Evolutionary conservation across 1,284 basidiomycete species (phyloP).

Genomic region (Agaricales sp.): DNA sequence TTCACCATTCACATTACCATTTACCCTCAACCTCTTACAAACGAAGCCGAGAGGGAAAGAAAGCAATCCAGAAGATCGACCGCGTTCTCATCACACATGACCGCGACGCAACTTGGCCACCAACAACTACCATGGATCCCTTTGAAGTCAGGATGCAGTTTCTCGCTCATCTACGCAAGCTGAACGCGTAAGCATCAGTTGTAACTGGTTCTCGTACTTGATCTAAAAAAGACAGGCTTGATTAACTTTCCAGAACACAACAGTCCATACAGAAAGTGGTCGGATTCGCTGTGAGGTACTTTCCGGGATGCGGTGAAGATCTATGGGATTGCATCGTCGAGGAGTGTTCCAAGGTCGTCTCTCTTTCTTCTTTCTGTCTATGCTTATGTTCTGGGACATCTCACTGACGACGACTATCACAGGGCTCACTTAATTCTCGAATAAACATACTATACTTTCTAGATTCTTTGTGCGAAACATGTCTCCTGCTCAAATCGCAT

Average conservation of each 20-base stretch:
- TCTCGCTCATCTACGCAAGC: conserved; percentile 55
- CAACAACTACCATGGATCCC: conserved; percentile 60
- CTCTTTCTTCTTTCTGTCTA: neutral
- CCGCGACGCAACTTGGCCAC: conserved; percentile 1
- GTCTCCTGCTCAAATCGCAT: conserved; percentile 52
- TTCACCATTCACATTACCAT: too few relatives aligned
- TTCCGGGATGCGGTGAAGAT: conserved; percentile 76
- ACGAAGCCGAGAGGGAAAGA: too few relatives aligned
- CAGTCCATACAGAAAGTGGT: conserved; percentile 88
- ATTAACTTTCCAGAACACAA: conserved; percentile 78
- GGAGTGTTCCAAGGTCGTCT: conserved; percentile 71
- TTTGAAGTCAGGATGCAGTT: conserved; percentile 89
- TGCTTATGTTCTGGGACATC: conserved; percentile 3
- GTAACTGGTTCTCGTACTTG: conserved; percentile 8
- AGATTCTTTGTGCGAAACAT: conserved; percentile 78
- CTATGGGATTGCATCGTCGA: conserved; percentile 92
- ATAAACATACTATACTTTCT: conserved; percentile 93
- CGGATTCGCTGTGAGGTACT: conserved; percentile 78
- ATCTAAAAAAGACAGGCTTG: conserved; percentile 17
- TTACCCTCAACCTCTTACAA: too few relatives aligned
- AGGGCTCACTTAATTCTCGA: conserved; percentile 83
- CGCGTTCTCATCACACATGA: neutral
- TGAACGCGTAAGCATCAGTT: conserved; percentile 64
- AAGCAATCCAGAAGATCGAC: too few relatives aligned
- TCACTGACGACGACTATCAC: neutral